Percentiles rank a stretch among this genome's conserved stretches.
phyloP scores from a whole-genome alignment of 2,329 filamentous ascomycete genomes.

The Pseudogymnoascus sp. region DNA sequence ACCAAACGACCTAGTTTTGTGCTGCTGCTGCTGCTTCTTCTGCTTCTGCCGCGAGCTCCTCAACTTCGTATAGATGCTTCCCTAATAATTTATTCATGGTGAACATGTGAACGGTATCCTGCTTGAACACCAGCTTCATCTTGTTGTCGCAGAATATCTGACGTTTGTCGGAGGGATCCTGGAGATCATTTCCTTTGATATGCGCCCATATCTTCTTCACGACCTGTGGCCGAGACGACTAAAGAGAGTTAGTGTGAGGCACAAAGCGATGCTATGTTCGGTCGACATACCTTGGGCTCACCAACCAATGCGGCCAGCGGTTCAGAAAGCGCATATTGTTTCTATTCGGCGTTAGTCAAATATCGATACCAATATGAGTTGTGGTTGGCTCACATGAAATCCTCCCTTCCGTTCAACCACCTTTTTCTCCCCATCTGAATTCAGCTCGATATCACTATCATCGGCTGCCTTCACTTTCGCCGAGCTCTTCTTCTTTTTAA shows the following conservation, averaged over 20 bases:
- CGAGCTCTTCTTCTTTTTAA: constrained; percentile 63
- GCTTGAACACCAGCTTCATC: constrained; percentile 88
- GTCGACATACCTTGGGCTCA: constrained; percentile 53
- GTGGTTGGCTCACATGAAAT: constrained; percentile 61
- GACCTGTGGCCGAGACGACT: constrained; percentile 89
- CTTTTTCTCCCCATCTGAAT: constrained; percentile 54
- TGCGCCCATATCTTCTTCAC: constrained; percentile 97
- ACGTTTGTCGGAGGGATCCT: constrained; percentile 84
- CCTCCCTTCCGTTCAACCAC: constrained; percentile 71
- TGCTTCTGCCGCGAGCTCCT: constrained; percentile 45
- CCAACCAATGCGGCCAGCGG: constrained; percentile 64
- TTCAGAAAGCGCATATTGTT: constrained; percentile 67
- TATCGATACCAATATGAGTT: constrained; percentile 14
- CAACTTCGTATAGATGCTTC: constrained; percentile 78
- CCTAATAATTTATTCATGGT: constrained; percentile 97
- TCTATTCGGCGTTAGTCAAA: constrained; percentile 32
- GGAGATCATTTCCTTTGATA: constrained; percentile 79
- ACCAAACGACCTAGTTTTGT: background rate
- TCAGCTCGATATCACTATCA: constrained; percentile 67
- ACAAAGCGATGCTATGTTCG: background rate
- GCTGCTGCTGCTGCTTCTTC: constrained; percentile 16
- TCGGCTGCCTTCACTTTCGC: constrained; percentile 72
- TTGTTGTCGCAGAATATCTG: constrained; percentile 89
- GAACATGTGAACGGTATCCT: constrained; percentile 92
- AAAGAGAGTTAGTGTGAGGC: constrained; percentile 11